These are phyloP conservation scores for Aquilaria yunnanensis DNA, from an alignment of 345 rosid genomes.

Conservation along the genomic window DNA sequence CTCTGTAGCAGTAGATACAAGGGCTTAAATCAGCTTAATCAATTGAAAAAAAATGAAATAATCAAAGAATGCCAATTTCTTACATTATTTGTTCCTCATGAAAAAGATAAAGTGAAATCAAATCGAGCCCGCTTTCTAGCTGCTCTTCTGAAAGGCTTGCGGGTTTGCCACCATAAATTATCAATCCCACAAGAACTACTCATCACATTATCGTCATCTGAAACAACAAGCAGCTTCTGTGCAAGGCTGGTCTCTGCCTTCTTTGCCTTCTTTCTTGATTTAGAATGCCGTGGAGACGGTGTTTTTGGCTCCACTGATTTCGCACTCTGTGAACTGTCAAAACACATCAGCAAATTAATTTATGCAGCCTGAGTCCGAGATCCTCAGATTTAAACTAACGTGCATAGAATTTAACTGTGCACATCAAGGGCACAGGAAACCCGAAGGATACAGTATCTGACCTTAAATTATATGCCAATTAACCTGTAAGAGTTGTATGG, in stretches of 20 bases:
- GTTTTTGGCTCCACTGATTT: slow-evolving; percentile 53
- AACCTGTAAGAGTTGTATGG: no score
- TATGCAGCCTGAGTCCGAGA: no score
- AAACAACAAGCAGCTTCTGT: slow-evolving; percentile 11
- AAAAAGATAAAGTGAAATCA: slow-evolving; percentile 44
- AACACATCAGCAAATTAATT: not conserved
- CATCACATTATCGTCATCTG: slow-evolving; percentile 4
- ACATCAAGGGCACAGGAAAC: no score
- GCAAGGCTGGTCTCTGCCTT: slow-evolving; percentile 9
- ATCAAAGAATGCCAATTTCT: not conserved
- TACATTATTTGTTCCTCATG: slow-evolving; percentile 11
- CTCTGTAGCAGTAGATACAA: not conserved
- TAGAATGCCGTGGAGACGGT: slow-evolving; percentile 35
- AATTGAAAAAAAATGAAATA: slow-evolving; percentile 41
- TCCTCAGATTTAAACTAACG: slow-evolving; percentile 3
- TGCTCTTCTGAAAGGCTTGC: slow-evolving; percentile 66
- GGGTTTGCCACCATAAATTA: slow-evolving; percentile 51
- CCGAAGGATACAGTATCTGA: no score
- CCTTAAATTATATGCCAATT: no score
- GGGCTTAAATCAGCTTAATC: slow-evolving; percentile 24
- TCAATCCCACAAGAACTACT: slow-evolving; percentile 24
- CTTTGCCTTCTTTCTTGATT: slow-evolving; percentile 14
- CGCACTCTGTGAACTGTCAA: slow-evolving; percentile 29
- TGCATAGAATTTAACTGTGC: not conserved
- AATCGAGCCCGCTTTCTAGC: slow-evolving; percentile 42